Evolutionary conservation across 306 rosid genomes (phyloP).

Genomic region (Echinosophora koreensis): DNA sequence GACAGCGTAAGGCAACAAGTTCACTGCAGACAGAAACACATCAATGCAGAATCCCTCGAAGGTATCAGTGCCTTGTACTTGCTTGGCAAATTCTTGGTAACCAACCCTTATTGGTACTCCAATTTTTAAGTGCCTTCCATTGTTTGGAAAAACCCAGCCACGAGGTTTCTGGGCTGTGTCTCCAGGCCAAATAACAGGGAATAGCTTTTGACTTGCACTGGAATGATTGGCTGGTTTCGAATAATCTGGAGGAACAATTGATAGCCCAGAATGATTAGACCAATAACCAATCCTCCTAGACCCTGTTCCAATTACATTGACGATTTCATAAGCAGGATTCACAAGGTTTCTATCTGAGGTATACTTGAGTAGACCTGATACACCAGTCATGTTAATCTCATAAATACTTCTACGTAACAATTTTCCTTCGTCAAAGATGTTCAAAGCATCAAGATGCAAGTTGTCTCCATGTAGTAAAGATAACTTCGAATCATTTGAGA

Average conservation of each 20-base stretch:
- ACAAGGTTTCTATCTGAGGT: slow-evolving; percentile 64
- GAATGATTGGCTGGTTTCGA: slow-evolving; percentile 63
- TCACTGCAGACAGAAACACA: slow-evolving; percentile 82
- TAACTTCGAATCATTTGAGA: slow-evolving; percentile 73
- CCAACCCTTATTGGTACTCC: slow-evolving; percentile 77
- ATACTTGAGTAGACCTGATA: slow-evolving; percentile 72
- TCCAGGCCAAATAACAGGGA: slow-evolving; percentile 87
- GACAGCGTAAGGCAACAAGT: slow-evolving; percentile 83
- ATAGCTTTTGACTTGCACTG: slow-evolving; percentile 54
- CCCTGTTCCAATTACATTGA: slow-evolving; percentile 83
- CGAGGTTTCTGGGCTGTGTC: slow-evolving; percentile 73
- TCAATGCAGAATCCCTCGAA: slow-evolving; percentile 91
- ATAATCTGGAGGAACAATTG: slow-evolving; percentile 71
- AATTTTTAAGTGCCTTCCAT: slow-evolving; percentile 77
- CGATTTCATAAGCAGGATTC: slow-evolving; percentile 78
- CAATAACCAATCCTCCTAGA: slow-evolving; percentile 83
- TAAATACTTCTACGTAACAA: slow-evolving; percentile 61
- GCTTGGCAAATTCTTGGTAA: slow-evolving; percentile 70
- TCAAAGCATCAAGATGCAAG: slow-evolving; percentile 76
- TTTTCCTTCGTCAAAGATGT: slow-evolving; percentile 72
- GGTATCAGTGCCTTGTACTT: slow-evolving; percentile 59
- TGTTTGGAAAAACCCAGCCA: slow-evolving; percentile 95
- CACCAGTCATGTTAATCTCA: slow-evolving; percentile 74
- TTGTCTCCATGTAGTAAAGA: slow-evolving; percentile 41
- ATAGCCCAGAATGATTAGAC: slow-evolving; percentile 87